Conservation (phyloP, 2,329 filamentous ascomycete genomes). For the Trichophyton benhamiae region DNA sequence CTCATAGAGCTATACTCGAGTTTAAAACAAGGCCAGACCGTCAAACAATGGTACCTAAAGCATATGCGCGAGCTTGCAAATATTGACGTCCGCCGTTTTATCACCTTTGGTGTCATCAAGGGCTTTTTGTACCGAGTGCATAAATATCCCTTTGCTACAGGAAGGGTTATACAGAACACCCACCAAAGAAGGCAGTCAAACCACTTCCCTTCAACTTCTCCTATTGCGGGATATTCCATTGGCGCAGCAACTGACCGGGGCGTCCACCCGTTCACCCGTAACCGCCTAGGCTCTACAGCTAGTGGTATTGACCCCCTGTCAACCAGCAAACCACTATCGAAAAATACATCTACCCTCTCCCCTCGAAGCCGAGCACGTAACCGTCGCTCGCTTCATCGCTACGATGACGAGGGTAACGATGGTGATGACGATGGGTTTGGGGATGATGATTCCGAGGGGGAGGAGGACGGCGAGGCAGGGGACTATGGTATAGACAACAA, state of each 20-base stretch:
- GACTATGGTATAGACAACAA: conserved; percentile 27
- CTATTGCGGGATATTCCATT: conserved; percentile 5
- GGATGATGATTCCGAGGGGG: conserved; percentile 9
- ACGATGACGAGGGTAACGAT: background rate
- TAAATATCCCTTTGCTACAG: conserved; percentile 60
- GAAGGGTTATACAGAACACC: conserved; percentile 21
- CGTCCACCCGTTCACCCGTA: conserved; percentile 6
- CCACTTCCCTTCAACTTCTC: background rate
- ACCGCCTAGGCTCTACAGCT: conserved; percentile 6
- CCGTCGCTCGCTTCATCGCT: background rate
- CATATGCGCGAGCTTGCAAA: conserved; percentile 60
- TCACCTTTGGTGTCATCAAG: conserved; percentile 94
- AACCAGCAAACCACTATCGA: background rate
- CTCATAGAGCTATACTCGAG: conserved; percentile 74
- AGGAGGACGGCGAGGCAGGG: conserved; percentile 5
- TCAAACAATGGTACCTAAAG: conserved; percentile 73
- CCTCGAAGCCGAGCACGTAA: background rate
- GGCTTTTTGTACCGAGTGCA: conserved; percentile 86
- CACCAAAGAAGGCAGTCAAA: conserved; percentile 13
- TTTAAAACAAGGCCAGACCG: conserved; percentile 70
- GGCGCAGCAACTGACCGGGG: conserved; percentile 6
- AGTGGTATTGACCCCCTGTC: conserved; percentile 6
- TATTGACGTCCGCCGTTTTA: conserved; percentile 79
- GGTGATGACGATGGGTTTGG: conserved; percentile 8
- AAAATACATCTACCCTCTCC: background rate